Evolutionary conservation across 805 yeast genomes (phyloP), one percentile per base, ranked within the genome.

Genomic region (Candida khao-thaluensis): DNA sequence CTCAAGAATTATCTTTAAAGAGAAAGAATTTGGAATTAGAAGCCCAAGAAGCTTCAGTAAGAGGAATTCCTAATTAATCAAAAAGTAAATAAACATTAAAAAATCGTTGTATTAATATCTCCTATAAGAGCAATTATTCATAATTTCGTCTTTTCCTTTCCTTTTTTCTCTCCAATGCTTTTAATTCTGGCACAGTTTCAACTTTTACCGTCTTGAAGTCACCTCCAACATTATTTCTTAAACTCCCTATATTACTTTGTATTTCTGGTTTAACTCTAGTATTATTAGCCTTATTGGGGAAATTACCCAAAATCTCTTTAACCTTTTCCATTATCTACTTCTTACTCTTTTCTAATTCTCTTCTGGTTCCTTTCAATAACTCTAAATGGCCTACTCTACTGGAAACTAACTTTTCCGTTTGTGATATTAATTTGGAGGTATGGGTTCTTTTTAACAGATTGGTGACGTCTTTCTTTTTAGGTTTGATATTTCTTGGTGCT

Each of bases 301-400:
- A 51, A 27, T 40, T 43, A 14, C 43, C 35, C 17, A 51, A 36
- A 10, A 50, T 44, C 9, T 48, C 52, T 21, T 20, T 17, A 6
- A 36, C 16, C n/a, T 42, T 32, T 14, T 38, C 41, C 42, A 41
- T 41, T 40, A n/a, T n/a, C n/a, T n/a, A 62, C 59, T 76, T 79
- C 47, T 69, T 76, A 12, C 60, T 68, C 57, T 76, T 85, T 57
- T 87, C 96, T 12, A 86, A 43, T 52, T 85, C 79, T 65, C 95
- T 79, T 69, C 97, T 80, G 6, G 93, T 81, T 11, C 99, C 99
- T 61, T 86, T 89, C 48, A 91, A 68, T 27, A 91, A 59, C 65
- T 91, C 99, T 53, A 91, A 72, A 61, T 91, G 98, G 17, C 99
- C 99, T 6, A 91, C 97, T 59, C 91, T 76, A 41, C 95, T 74